These are phyloP conservation scores for Theobroma grandiflorum DNA, from an alignment of 441 rosid genomes.

Conservation along the genomic window DNA sequence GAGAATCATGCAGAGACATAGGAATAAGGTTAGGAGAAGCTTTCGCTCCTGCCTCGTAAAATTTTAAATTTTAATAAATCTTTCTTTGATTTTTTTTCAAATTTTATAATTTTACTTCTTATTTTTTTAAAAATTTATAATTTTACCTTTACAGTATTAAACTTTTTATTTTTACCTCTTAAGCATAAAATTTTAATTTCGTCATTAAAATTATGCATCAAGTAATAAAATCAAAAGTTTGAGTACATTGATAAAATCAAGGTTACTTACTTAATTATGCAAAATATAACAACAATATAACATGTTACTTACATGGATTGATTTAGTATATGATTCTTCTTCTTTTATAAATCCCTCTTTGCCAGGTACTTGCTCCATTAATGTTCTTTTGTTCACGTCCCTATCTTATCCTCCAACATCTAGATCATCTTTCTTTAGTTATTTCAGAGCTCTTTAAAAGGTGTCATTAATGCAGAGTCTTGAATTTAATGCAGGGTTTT, in stretches of 20 bases:
- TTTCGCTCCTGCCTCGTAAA: no score
- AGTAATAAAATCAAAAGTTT: no score
- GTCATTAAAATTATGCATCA: no score
- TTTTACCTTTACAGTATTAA: no score
- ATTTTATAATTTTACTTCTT: no score
- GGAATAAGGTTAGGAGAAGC: no score
- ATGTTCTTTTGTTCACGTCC: neutral
- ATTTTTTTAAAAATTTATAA: no score
- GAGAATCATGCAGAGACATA: no score
- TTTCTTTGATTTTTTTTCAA: no score
- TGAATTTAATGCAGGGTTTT: conserved; percentile 5
- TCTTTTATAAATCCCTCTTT: neutral
- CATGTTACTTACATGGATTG: neutral
- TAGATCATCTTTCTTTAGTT: neutral
- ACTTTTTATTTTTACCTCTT: no score
- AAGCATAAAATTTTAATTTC: no score
- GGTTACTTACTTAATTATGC: neutral
- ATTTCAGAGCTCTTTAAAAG: neutral
- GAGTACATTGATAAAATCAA: neutral
- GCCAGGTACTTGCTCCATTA: neutral
- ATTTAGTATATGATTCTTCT: neutral
- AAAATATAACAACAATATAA: neutral
- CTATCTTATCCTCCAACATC: neutral
- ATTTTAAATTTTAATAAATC: no score
- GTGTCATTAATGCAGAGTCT: neutral